Conservation (phyloP, 169 alveolate species). For the Perkinsus marinus region DNA sequence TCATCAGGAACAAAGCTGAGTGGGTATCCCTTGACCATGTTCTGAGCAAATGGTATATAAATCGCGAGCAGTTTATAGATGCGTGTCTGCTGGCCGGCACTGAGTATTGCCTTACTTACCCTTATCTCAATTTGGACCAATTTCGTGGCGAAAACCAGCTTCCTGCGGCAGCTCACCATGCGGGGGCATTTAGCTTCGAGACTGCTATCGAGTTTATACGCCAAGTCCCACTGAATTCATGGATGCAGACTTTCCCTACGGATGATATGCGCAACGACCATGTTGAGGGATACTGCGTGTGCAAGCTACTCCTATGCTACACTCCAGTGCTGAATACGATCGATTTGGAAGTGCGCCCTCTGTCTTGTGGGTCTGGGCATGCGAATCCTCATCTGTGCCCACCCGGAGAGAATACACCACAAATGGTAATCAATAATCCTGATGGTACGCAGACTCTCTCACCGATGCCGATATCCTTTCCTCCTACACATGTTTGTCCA, state of each 20-base stretch:
- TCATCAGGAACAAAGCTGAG: background rate
- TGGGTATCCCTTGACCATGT: background rate
- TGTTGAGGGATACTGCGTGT: background rate
- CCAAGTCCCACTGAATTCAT: background rate
- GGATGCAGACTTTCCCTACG: background rate
- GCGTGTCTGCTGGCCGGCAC: slow-evolving; percentile 30
- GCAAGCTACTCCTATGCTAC: background rate
- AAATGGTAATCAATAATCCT: background rate
- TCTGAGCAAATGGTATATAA: slow-evolving; percentile 1
- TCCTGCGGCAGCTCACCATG: background rate
- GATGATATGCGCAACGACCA: slow-evolving; percentile 8
- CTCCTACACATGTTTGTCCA: background rate
- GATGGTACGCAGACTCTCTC: background rate
- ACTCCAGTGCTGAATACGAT: background rate
- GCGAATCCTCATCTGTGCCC: background rate
- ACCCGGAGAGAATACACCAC: background rate
- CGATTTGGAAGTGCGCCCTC: background rate
- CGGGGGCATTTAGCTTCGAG: slow-evolving; percentile 1
- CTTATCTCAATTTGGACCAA: slow-evolving; percentile 16
- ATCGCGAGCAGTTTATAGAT: slow-evolving; percentile 20
- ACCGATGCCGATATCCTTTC: background rate
- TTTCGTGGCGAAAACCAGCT: background rate
- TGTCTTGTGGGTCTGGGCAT: background rate
- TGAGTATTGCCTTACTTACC: slow-evolving; percentile 24
- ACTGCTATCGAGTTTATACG: background rate